Conservation (phyloP, 1,284 basidiomycete genomes). For the Porogramme epimiltina region DNA sequence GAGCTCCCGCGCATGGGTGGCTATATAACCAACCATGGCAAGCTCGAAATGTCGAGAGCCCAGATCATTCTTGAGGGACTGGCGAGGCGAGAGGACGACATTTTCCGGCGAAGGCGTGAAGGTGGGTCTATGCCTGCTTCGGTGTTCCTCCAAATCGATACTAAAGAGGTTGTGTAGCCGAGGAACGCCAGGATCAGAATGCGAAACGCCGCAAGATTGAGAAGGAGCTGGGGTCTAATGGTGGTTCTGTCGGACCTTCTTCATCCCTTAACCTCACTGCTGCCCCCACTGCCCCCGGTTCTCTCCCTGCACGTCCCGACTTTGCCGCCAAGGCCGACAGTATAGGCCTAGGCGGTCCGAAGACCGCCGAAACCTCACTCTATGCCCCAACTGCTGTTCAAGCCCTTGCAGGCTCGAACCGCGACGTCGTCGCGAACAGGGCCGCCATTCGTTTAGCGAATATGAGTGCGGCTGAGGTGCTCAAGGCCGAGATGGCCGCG, state of each 20-base stretch:
- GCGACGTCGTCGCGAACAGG: constrained; percentile 86
- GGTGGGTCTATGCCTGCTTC: constrained; percentile 53
- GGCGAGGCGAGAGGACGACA: constrained; percentile 91
- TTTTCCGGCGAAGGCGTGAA: constrained; percentile 92
- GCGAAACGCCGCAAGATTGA: constrained; percentile 88
- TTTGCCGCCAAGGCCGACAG: constrained; percentile 77
- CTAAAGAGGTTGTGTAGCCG: constrained; percentile 53
- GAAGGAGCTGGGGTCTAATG: constrained; percentile 53
- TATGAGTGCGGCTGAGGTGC: constrained; percentile 90
- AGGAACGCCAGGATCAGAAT: constrained; percentile 91
- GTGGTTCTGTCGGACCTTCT: constrained; percentile 51
- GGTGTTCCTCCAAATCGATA: not conserved
- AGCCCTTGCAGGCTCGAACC: constrained; percentile 78
- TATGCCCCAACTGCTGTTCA: constrained; percentile 60
- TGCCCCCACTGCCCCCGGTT: constrained; percentile 41
- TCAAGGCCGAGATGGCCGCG: constrained; percentile 89
- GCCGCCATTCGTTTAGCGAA: constrained; percentile 93
- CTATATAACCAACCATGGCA: constrained; percentile 94
- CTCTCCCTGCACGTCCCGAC: constrained; percentile 60
- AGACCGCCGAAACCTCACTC: constrained; percentile 54
- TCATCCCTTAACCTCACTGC: constrained; percentile 53
- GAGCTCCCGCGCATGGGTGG: constrained; percentile 95
- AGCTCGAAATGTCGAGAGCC: constrained; percentile 83
- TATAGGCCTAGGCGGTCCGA: constrained; percentile 67
- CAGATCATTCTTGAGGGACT: constrained; percentile 96